phyloP scores from a whole-genome alignment of 805 yeast species.

The Scheffersomyces lignosus region DNA sequence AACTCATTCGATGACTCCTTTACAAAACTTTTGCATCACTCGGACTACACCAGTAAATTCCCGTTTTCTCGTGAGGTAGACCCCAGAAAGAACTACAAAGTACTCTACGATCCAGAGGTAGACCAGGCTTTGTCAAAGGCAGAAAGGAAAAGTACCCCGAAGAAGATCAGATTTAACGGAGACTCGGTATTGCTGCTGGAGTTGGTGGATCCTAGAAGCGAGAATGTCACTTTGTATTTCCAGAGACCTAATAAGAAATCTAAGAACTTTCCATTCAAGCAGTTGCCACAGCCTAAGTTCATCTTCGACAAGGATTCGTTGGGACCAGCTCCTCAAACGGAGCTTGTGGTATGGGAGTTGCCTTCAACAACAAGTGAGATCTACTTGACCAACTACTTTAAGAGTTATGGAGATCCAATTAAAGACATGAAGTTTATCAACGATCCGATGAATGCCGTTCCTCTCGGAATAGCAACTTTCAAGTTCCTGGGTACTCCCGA shows the following conservation, averaged over 20 bases:
- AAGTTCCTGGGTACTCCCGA: constrained; percentile 57
- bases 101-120: constrained; percentile 50
- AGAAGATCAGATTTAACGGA: constrained; percentile 43
- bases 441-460: constrained; percentile 77
- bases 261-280: constrained; percentile 43
- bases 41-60: constrained; percentile 13
- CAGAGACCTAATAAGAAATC: constrained; percentile 39
- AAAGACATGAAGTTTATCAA: constrained; percentile 56
- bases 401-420: constrained; percentile 60
- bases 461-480: constrained; percentile 69
- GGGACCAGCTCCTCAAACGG: constrained; percentile 72
- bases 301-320: constrained; percentile 68
- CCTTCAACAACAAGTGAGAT: constrained; percentile 53
- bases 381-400: constrained; percentile 51
- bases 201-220: constrained; percentile 45
- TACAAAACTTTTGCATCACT: constrained; percentile 30
- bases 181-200: constrained; percentile 17
- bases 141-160: constrained; percentile 30
- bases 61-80: constrained; percentile 13
- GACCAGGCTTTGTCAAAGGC: constrained; percentile 33
- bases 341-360: constrained; percentile 67
- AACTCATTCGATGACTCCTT: constrained; percentile 32
- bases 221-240: constrained; percentile 25
- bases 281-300: constrained; percentile 43
- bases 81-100: constrained; percentile 36